Evolutionary conservation across 257 asterid species (phyloP).

Genomic region (Primulina huaijiensis): DNA sequence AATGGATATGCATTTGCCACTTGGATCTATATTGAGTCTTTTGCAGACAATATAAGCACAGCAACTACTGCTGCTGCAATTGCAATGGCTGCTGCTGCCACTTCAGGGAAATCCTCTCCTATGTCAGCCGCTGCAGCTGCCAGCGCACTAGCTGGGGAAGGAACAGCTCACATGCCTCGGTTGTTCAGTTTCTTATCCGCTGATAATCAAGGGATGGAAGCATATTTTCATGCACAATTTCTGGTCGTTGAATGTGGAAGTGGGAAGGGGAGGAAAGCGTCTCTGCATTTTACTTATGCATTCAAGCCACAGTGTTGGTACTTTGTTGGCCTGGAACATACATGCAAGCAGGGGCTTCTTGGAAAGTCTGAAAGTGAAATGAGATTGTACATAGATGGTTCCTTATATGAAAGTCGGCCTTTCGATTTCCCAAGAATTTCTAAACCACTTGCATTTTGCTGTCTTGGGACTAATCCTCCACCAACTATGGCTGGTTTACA

Average conservation of each 20-base stretch:
- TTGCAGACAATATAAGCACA: constrained; percentile 95
- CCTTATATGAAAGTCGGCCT: constrained; percentile 86
- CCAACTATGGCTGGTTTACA: constrained; percentile 99
- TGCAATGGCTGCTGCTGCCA: constrained; percentile 99
- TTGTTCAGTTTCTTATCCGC: constrained; percentile 94
- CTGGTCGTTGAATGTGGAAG: constrained; percentile 93
- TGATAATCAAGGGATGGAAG: constrained; percentile 99
- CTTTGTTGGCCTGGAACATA: constrained; percentile 90
- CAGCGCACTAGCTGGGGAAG: constrained; percentile 99
- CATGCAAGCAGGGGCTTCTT: constrained; percentile 81
- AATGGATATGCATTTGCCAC: constrained; percentile 95
- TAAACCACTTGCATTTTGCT: constrained; percentile 97
- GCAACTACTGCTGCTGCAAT: constrained; percentile 99
- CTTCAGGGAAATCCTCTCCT: constrained; percentile 93
- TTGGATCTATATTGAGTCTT: constrained; percentile 95
- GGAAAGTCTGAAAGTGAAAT: constrained; percentile 97
- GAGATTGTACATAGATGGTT: constrained; percentile 83
- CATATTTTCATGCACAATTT: constrained; percentile 96
- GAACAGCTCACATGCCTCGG: constrained; percentile 98
- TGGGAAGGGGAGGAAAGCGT: constrained; percentile 96
- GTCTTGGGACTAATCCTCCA: constrained; percentile 98
- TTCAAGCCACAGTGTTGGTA: constrained; percentile 99
- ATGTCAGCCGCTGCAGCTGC: constrained; percentile 99
- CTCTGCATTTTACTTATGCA: constrained; percentile 96
- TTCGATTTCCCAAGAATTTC: constrained; percentile 96